These are phyloP conservation scores for Eudorina sp. DNA, from an alignment of 139 green algal species.

Conservation along the genomic window DNA sequence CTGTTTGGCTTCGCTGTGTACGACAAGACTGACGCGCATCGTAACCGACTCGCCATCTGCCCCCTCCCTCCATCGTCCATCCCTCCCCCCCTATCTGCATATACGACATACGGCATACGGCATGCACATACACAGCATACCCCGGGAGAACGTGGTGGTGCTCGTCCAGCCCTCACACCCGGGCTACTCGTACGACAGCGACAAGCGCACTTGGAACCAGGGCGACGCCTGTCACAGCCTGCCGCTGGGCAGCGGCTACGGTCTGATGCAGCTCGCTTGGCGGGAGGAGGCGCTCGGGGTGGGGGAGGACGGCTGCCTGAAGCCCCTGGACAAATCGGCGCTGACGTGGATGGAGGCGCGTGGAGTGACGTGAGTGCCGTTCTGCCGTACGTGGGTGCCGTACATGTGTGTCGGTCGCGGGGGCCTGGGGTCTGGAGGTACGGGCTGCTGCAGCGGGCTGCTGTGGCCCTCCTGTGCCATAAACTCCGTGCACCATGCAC, in stretches of 20 bases:
- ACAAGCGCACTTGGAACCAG: neutral
- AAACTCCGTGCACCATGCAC: no score
- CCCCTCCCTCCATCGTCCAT: neutral
- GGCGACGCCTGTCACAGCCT: neutral
- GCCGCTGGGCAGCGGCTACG: conserved; percentile 40
- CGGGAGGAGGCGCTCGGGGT: conserved; percentile 7
- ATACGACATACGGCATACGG: no score
- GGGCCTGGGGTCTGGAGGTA: no score
- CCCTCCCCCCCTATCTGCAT: no score
- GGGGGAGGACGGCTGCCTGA: conserved; percentile 4
- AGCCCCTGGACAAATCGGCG: neutral
- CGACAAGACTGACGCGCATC: neutral
- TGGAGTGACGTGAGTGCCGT: conserved; percentile 6
- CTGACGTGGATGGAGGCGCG: conserved; percentile 18
- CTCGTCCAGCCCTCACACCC: conserved; percentile 23
- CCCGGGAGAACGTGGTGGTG: conserved; percentile 37
- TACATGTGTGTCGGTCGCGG: no score
- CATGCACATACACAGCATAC: conserved; percentile 18
- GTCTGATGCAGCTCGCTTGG: conserved; percentile 41
- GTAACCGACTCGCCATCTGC: neutral
- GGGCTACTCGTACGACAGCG: conserved; percentile 33
- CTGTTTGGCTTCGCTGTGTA: neutral
- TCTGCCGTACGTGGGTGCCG: no score
- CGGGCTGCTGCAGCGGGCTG: no score
- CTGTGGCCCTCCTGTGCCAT: no score